Evolutionary conservation across 2,329 filamentous ascomycete species (phyloP).

Genomic region (Fragosphaeria purpurea): DNA sequence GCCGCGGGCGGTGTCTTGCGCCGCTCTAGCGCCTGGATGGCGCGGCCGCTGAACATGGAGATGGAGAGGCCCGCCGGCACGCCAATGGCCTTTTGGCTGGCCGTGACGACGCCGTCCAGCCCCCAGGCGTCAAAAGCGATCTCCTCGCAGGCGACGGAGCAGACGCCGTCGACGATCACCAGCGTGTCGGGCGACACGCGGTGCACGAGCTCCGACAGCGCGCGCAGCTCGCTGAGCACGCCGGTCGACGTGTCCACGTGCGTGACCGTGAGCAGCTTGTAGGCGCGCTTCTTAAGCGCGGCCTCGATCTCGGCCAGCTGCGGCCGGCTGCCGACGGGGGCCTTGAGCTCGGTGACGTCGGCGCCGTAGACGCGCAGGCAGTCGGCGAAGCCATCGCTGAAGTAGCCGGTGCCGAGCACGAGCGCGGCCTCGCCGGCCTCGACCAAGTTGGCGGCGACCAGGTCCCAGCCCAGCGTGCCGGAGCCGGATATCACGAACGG

Average conservation of each 20-base stretch:
- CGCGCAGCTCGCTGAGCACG: slow-evolving; percentile 83
- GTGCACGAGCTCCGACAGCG: slow-evolving; percentile 72
- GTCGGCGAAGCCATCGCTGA: slow-evolving; percentile 87
- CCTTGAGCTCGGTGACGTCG: slow-evolving; percentile 80
- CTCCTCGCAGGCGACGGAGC: slow-evolving; percentile 92
- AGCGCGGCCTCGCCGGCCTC: slow-evolving; percentile 85
- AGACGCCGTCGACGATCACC: slow-evolving; percentile 89
- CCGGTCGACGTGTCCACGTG: slow-evolving; percentile 97
- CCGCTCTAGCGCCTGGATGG: slow-evolving; percentile 68
- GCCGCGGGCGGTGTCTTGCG: slow-evolving; percentile 73
- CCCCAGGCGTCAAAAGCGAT: slow-evolving; percentile 94
- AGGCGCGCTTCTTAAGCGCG: slow-evolving; percentile 79
- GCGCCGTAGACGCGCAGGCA: slow-evolving; percentile 87
- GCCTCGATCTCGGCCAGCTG: slow-evolving; percentile 81
- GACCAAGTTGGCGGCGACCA: slow-evolving; percentile 86
- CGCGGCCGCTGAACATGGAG: slow-evolving; percentile 82
- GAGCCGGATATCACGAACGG: slow-evolving; percentile 91
- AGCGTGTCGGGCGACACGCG: slow-evolving; percentile 84
- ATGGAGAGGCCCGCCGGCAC: slow-evolving; percentile 91
- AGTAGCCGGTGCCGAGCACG: slow-evolving; percentile 94
- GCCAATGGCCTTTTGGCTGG: slow-evolving; percentile 93
- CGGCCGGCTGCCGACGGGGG: slow-evolving; percentile 77
- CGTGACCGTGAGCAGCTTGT: slow-evolving; percentile 90
- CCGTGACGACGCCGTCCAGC: slow-evolving; percentile 85
- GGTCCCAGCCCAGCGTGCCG: slow-evolving; percentile 92